Evolutionary conservation across 768 basidiomycete species (phyloP), one percentile per base, ranked within the genome.

Genomic region (Boletus patriciae): DNA sequence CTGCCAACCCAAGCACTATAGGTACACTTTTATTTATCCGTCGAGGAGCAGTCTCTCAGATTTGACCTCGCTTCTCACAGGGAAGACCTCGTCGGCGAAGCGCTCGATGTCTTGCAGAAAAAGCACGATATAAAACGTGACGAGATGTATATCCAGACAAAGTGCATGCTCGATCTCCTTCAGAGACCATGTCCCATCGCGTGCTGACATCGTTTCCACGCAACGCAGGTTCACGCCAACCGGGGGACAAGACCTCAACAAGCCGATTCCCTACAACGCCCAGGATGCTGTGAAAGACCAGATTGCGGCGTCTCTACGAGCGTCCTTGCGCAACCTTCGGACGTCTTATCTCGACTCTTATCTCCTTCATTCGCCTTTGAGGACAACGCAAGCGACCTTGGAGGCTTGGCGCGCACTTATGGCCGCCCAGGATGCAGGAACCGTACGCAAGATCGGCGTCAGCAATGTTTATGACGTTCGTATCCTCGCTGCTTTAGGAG

Each of bases 41-140:
- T 44, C 18, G n/a, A 25, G 42, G 31, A 23, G n/a, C 56, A 49
- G 18, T 19, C 15, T 15, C 25, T 33, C 4, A 31, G 23, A 31
- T 31, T 15, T 50, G 45, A 27, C 46, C 41, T 38, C 48, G 23
- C n/a, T 46, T 23, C 56, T 21, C 41, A 60, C 59, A 89, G 90
- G 37, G 90, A 94, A 67, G 87, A 91, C 53, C 80, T 91, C 2
- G 90, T 94, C 3, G 92, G 92, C 6, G 81, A 83, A 51, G 92
- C 89, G 0, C 76, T 94, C 1, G 70, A 77, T 33, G 75, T 76
- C 27, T 73, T 92, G 25, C 73, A 80, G 59, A 78, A 74, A 9
- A 76, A 83, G 41, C 82, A 89, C 58, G 78, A 77, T 6, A 78
- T 90, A 52, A 81, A 80, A 52, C 82, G 92, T 6, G 80, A 89